Evolutionary conservation across 2,329 filamentous ascomycete genomes (phyloP).

Genomic region (Pyrenophora teres): DNA sequence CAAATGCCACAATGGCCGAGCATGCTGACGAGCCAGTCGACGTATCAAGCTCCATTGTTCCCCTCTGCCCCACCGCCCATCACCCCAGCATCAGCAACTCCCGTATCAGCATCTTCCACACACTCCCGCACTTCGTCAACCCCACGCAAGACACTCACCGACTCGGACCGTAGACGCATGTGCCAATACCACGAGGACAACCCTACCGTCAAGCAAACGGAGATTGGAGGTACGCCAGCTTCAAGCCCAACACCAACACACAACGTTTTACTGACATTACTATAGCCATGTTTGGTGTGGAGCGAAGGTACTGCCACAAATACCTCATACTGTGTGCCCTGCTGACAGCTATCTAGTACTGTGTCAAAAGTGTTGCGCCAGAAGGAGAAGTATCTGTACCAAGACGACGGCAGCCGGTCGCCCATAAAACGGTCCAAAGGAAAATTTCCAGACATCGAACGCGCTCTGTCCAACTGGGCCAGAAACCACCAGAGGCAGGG

Average conservation of each 20-base stretch:
- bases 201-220: conserved; percentile 88
- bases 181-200: conserved; percentile 92
- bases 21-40: conserved; percentile 51
- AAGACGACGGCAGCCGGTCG: conserved; percentile 77
- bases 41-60: conserved; percentile 46
- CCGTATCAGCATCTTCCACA: conserved; percentile 48
- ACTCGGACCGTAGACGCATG: conserved; percentile 89
- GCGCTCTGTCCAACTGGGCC: conserved; percentile 85
- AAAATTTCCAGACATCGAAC: conserved; percentile 88
- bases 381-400: conserved; percentile 90
- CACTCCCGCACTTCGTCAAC: conserved; percentile 58
- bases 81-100: conserved; percentile 46
- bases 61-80: conserved; percentile 45
- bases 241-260: conserved; percentile 21
- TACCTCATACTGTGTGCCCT: conserved; percentile 10
- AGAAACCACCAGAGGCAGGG: conserved; percentile 80
- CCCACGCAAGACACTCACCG: conserved; percentile 84
- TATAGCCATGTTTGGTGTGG: conserved; percentile 85
- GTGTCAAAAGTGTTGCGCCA: conserved; percentile 97
- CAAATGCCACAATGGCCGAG: conserved; percentile 49
- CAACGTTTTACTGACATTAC: conserved; percentile 36
- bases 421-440: conserved; percentile 82
- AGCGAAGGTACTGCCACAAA: conserved; percentile 75
- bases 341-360: conserved; percentile 64
- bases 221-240: conserved; percentile 76